Evolutionary conservation across 2,329 filamentous ascomycete species (phyloP).

Genomic region (Tolypocladium capitatum): DNA sequence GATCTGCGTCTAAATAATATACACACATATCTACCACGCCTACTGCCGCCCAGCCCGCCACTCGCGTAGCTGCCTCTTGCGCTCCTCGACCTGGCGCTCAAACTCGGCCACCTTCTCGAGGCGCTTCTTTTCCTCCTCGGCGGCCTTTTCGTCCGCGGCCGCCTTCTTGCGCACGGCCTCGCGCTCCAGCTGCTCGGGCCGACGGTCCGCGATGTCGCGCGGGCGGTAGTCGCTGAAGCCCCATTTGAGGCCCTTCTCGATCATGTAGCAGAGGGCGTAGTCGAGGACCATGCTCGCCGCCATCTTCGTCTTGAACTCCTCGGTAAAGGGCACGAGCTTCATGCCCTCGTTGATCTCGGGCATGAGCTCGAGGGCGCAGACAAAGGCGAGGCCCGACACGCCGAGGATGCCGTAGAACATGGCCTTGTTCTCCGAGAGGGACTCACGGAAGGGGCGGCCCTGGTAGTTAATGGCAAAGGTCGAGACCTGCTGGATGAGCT

Average conservation of each 20-base stretch:
- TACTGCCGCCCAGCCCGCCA: conserved; percentile 26
- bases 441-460: conserved; percentile 92
- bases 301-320: conserved; percentile 80
- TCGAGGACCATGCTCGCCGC: conserved; percentile 77
- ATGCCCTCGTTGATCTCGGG: conserved; percentile 92
- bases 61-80: conserved; percentile 31
- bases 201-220: conserved; percentile 79
- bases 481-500: conserved; percentile 96
- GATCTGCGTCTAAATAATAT: background rate
- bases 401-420: conserved; percentile 97
- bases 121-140: conserved; percentile 37
- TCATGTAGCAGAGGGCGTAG: conserved; percentile 72
- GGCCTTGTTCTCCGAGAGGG: conserved; percentile 84
- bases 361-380: conserved; percentile 87
- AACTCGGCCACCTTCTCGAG: conserved; percentile 44
- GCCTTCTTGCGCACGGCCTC: conserved; percentile 57
- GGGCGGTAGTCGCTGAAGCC: conserved; percentile 84
- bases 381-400: conserved; percentile 82
- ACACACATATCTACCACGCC: conserved; percentile 2
- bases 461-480: conserved; percentile 99
- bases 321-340: conserved; percentile 78
- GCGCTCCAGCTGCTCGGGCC: conserved; percentile 72
- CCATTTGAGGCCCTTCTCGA: conserved; percentile 75
- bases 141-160: conserved; percentile 34
- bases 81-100: conserved; percentile 43